Evolutionary conservation across 371 early-diverging fungal species (phyloP).

Genomic region (Mortierella sp.): DNA sequence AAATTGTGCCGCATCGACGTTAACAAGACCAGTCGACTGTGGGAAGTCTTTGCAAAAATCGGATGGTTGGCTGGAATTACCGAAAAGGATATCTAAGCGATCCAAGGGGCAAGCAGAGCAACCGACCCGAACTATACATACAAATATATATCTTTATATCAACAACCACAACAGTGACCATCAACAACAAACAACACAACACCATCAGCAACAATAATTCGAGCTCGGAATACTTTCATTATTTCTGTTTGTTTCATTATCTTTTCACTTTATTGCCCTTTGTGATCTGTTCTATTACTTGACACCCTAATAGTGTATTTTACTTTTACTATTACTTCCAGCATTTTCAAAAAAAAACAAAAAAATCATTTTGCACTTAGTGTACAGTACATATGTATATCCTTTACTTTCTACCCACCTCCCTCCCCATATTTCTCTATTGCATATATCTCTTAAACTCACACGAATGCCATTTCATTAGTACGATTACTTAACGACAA

Average conservation of each 20-base stretch:
- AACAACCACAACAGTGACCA: neutral
- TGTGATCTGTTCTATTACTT: neutral
- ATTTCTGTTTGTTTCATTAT: neutral
- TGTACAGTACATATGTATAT: neutral
- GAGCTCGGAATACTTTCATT: no score
- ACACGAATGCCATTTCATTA: no score
- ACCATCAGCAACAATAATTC: neutral
- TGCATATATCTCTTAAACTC: no score
- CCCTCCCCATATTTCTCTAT: no score
- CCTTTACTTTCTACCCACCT: neutral
- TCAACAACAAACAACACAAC: no score
- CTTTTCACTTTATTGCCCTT: neutral
- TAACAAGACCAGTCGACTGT: slow-evolving; percentile 79
- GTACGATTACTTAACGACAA: no score
- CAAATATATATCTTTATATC: neutral
- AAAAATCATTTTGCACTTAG: neutral
- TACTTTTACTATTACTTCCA: neutral
- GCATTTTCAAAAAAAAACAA: neutral
- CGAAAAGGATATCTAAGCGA: slow-evolving; percentile 34
- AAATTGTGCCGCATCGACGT: slow-evolving; percentile 78
- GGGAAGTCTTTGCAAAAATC: slow-evolving; percentile 71
- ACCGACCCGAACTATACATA: neutral
- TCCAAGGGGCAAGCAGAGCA: no score
- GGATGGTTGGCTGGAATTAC: slow-evolving; percentile 63
- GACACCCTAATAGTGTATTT: neutral